Percentiles rank a stretch among this genome's conserved stretches.
These are phyloP conservation scores for Ceratocystiopsis sp. DNA, from an alignment of 2,329 filamentous ascomycete species.

Conservation along the genomic window DNA sequence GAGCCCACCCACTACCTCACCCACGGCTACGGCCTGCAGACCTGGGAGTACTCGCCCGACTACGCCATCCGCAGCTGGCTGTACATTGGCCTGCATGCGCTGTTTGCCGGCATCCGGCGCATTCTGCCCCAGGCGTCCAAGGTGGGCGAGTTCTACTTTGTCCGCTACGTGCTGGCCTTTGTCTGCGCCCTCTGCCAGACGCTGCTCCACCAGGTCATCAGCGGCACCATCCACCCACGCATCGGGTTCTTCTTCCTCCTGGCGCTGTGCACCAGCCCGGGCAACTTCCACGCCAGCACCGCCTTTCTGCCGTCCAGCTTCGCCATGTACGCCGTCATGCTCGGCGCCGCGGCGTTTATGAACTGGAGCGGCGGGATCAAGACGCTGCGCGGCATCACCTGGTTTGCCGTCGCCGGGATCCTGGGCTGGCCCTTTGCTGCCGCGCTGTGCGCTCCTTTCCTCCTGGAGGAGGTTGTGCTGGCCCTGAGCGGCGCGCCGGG, in stretches of 20 bases:
- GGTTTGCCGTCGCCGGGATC: slow-evolving; percentile 72
- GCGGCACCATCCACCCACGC: slow-evolving; percentile 58
- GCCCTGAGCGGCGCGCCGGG: slow-evolving; percentile 35
- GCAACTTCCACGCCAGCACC: slow-evolving; percentile 82
- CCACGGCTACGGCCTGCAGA: slow-evolving; percentile 86
- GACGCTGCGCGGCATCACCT: slow-evolving; percentile 71
- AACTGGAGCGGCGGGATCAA: slow-evolving; percentile 68
- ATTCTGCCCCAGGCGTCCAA: slow-evolving; percentile 45
- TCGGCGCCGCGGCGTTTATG: slow-evolving; percentile 79
- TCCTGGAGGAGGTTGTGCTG: slow-evolving; percentile 53
- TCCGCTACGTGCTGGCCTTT: slow-evolving; percentile 59
- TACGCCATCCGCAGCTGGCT: slow-evolving; percentile 93
- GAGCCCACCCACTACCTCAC: slow-evolving; percentile 89
- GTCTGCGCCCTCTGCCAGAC: slow-evolving; percentile 70
- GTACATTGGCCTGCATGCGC: slow-evolving; percentile 67
- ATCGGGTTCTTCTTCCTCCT: slow-evolving; percentile 76
- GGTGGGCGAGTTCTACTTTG: slow-evolving; percentile 69
- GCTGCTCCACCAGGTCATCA: slow-evolving; percentile 61
- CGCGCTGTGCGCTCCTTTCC: slow-evolving; percentile 63
- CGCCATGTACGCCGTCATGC: slow-evolving; percentile 83
- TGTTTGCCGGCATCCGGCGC: slow-evolving; percentile 48
- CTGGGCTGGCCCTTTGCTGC: slow-evolving; percentile 91
- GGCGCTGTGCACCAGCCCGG: slow-evolving; percentile 61
- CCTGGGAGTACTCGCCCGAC: slow-evolving; percentile 95
- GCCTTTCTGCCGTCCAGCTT: slow-evolving; percentile 88